Base-by-base conservation (phyloP, 2,329 filamentous ascomycete species). In the Lomentospora prolificans region DNA sequence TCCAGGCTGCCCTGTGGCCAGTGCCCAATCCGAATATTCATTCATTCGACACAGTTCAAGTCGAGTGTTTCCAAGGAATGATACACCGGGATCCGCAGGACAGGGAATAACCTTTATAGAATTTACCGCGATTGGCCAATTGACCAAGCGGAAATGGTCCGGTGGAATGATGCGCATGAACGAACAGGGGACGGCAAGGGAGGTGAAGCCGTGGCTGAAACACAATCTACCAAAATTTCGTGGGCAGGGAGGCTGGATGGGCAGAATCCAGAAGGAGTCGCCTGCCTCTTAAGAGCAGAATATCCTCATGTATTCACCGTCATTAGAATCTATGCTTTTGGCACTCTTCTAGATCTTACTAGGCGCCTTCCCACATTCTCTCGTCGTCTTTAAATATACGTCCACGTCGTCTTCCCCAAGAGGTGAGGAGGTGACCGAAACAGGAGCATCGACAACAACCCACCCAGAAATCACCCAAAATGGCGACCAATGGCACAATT, bases 161-260 rank as follows among this genome's bases (percentile, higher is more conserved):
- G 19, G 10, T 48, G 17, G 44, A 22, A 48, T 48, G 17, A 22
- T 48, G 36, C 44, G 44, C 44, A 55, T 55, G 10, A 55, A n/a
- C 33, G 31, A n/a, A 8, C 19, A 27, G 19, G 31, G 19, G 17
- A 48, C 17, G 17, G 22, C 22, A 22, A 7, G 44, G 44, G 44
- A 48, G 10, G 44, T 48, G 44, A 48, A 25, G 44, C 44, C 17
- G 44, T 48, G 44, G 44, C 44, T 48, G 44, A 48, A 48, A 48
- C 44, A 48, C 5, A 19, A 10, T 10, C 17, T 48, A 22, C 7
- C 19, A 17, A 19, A 22, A 12, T 48, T 48, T 19, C 24, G 19
- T 5, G 5, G 17, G 17, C n/a, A 22, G 44, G 7, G 10, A 22
- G 17, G 22, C 4, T 17, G n/a, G n/a, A 7, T 7, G n/a, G 36